Evolutionary conservation across 108 stramenopile genomes (phyloP).

Genomic region (Pseudonitzschia delicatissima): DNA sequence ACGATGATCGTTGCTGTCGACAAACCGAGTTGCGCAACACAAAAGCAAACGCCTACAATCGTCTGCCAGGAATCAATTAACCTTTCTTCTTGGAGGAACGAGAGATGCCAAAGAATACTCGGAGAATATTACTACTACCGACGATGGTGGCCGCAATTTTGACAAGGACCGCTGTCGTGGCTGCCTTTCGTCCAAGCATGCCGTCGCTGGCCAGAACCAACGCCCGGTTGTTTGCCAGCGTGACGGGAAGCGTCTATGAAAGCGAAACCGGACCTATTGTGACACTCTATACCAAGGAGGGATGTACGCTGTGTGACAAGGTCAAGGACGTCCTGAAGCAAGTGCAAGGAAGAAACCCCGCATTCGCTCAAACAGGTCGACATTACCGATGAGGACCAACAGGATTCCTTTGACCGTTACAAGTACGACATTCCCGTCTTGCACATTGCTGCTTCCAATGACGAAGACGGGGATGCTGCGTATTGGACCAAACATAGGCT

Average conservation of each 20-base stretch:
- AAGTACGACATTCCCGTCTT: constrained; percentile 88
- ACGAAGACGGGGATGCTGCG: constrained; percentile 20
- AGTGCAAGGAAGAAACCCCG: constrained; percentile 45
- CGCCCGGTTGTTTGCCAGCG: constrained; percentile 37
- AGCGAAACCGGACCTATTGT: constrained; percentile 1
- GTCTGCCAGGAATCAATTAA: background rate
- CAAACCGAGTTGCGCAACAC: background rate
- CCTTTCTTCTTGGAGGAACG: background rate
- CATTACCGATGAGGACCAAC: constrained; percentile 71
- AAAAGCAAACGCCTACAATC: background rate
- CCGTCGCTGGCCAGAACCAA: background rate
- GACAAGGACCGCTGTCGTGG: background rate
- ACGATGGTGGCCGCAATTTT: background rate
- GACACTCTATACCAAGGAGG: constrained; percentile 72
- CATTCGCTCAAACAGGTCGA: constrained; percentile 78
- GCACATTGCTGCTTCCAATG: constrained; percentile 32
- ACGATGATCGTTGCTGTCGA: background rate
- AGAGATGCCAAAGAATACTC: background rate
- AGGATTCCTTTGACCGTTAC: constrained; percentile 62
- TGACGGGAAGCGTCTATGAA: constrained; percentile 62
- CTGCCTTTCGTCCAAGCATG: background rate
- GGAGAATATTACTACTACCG: too few relatives aligned
- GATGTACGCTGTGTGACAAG: constrained; percentile 81
- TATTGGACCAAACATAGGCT: constrained; percentile 85
- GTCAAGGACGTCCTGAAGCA: constrained; percentile 64